Percentiles rank a stretch among this genome's conserved stretches.
phyloP scores from a whole-genome alignment of 2,329 filamentous ascomycete genomes.

The Scedosporium aurantiacum region DNA sequence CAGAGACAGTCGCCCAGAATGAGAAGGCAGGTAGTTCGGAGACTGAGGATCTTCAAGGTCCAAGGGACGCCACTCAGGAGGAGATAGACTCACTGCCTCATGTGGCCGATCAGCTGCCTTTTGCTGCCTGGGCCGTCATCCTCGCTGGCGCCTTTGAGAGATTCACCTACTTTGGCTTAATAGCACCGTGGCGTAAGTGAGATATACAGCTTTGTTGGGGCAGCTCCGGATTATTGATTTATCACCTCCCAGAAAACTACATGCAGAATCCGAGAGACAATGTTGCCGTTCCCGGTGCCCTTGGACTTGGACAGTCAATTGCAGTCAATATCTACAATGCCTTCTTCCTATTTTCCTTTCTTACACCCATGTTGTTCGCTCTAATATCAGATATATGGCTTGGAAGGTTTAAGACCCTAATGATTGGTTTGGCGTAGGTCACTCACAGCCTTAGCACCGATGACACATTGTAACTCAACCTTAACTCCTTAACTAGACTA shows the following conservation, averaged over 20 bases:
- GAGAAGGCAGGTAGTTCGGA: background rate
- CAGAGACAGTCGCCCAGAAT: background rate
- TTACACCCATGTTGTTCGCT: slow-evolving; percentile 47
- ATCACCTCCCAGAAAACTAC: slow-evolving; percentile 24
- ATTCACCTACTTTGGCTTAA: slow-evolving; percentile 2
- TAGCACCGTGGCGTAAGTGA: slow-evolving; percentile 1
- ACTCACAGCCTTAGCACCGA: background rate
- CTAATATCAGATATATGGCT: slow-evolving; percentile 49
- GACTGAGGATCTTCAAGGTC: background rate
- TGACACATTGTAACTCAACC: background rate
- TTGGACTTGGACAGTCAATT: slow-evolving; percentile 36
- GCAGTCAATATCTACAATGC: slow-evolving; percentile 35
- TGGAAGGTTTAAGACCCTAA: slow-evolving; percentile 50
- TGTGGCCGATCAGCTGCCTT: background rate
- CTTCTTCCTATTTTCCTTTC: slow-evolving; percentile 34
- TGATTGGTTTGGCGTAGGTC: slow-evolving; percentile 23
- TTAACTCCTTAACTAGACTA: background rate
- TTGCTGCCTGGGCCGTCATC: background rate
- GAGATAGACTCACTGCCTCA: slow-evolving; percentile 1
- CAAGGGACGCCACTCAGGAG: background rate
- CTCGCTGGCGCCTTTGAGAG: background rate
- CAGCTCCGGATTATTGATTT: background rate
- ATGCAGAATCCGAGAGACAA: slow-evolving; percentile 24
- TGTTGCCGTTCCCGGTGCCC: slow-evolving; percentile 31
- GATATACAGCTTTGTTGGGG: too few relatives aligned